A percentile compares a stretch with the other conserved stretches of the same genome.
Evolutionary conservation across 1,284 basidiomycete genomes (phyloP).

Genomic region (Papiliotrema nemorosa): DNA sequence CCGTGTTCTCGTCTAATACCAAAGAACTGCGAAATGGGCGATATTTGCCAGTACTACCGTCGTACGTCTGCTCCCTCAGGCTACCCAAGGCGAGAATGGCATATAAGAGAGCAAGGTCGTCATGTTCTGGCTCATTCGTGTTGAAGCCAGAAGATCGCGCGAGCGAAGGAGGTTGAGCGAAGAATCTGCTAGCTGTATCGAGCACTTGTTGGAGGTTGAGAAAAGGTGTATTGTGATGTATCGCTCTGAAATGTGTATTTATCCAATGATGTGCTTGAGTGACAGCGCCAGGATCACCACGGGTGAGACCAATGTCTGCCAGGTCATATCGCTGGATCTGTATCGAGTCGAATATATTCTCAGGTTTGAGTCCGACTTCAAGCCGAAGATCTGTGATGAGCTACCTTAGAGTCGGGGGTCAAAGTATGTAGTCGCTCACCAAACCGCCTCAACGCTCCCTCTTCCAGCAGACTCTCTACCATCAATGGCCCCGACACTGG

Average conservation of each 20-base stretch:
- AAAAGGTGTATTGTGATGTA: slow-evolving; percentile 23
- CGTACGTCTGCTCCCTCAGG: slow-evolving; percentile 16
- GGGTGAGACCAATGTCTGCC: slow-evolving; percentile 13
- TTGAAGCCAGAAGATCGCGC: not conserved
- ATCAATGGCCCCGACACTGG: not conserved
- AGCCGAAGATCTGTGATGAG: slow-evolving; percentile 8
- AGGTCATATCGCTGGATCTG: slow-evolving; percentile 7
- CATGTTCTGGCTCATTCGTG: not conserved
- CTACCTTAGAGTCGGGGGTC: not conserved
- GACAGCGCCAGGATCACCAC: slow-evolving; percentile 4
- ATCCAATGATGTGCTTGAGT: slow-evolving; percentile 14
- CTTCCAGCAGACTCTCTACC: slow-evolving; percentile 8
- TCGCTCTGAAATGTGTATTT: slow-evolving; percentile 15
- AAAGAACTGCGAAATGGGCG: slow-evolving; percentile 1
- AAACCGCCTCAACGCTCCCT: not conserved
- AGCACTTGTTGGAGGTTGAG: slow-evolving; percentile 12
- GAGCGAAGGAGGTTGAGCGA: not conserved
- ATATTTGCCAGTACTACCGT: slow-evolving; percentile 7
- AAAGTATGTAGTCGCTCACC: slow-evolving; percentile 1
- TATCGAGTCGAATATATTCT: slow-evolving; percentile 12
- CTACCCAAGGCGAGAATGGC: slow-evolving; percentile 17
- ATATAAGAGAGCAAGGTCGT: slow-evolving; percentile 14
- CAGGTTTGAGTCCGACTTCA: slow-evolving; percentile 7
- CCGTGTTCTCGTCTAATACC: not conserved
- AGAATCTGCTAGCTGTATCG: slow-evolving; percentile 8